Base-by-base conservation (phyloP, 495 filamentous ascomycete species). In the Lentithecium fluviatile region DNA sequence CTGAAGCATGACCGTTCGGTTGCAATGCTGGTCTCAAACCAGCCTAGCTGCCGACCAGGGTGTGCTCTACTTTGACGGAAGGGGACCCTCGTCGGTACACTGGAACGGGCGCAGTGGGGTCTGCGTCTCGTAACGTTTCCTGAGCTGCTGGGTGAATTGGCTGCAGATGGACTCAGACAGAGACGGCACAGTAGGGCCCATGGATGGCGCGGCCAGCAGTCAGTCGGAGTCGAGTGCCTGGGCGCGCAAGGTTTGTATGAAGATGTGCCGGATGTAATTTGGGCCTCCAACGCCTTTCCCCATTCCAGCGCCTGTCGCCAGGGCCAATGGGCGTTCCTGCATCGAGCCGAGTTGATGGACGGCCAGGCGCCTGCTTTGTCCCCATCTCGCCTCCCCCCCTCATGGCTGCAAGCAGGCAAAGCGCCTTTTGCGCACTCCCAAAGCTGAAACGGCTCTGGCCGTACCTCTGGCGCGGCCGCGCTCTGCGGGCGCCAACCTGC, bases 381-480 rank as follows among this genome's bases (percentile, higher is more conserved):
- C 29, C 4, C 29, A 32, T 10, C 29, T 32, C 3, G 29, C 29
- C 29, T 32, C 29, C 10, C 29, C 10, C 10, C 29, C 29, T 10
- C 29, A 32, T 3, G 10, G 29, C 29, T 32, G 29, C 29, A 32
- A 32, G 29, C 29, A 32, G 29, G 29, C 29, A 32, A 32, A 32
- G 29, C 29, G 29, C 29, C 29, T 32, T 32, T 32, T 32, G 29
- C 48, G 8, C 20, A 50, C 40, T 19, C 47, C 29, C 57, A 42
- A 60, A 46, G 57, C 57, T 60, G 57, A 60, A 60, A 60, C 57
- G 13, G 12, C 19, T 23, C 32, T 25, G 19, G 8, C 36, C 37
- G 91, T 23, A 20, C 19, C 52, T 40, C 52, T 20, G 37, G 37
- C 34, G 29, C 29, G 3, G 29, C 10, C n/a, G n/a, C n/a, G n/a